phyloP scores from a whole-genome alignment of 129 eudicot species.

The Erigeron canadensis region DNA sequence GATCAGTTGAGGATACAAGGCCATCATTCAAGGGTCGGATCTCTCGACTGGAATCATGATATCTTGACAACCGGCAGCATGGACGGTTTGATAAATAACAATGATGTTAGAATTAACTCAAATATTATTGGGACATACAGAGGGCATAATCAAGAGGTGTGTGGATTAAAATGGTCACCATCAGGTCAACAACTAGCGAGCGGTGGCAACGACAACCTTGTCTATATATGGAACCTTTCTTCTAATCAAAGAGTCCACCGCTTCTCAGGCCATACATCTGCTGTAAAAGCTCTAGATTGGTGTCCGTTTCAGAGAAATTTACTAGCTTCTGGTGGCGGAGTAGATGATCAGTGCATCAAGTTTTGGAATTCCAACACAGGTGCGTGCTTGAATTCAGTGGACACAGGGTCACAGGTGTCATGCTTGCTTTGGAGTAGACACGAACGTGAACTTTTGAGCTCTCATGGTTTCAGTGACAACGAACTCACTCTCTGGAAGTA shows the following conservation, averaged over 20 bases:
- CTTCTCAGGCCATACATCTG: conserved; percentile 50
- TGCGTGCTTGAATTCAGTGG: conserved; percentile 15
- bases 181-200: conserved; percentile 70
- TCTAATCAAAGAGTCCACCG: conserved; percentile 46
- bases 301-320: conserved; percentile 67
- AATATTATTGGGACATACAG: conserved; percentile 33
- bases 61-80: conserved; percentile 64
- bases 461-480: conserved; percentile 59
- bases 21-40: conserved; percentile 44
- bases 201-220: conserved; percentile 74
- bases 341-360: conserved; percentile 52
- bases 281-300: conserved; percentile 80
- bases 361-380: not conserved
- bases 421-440: conserved; percentile 1
- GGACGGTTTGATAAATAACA: conserved; percentile 51
- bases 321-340: conserved; percentile 74
- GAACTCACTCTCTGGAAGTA: conserved; percentile 71
- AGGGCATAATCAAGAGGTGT: conserved; percentile 64
- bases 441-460: conserved; percentile 58
- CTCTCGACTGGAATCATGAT: conserved; percentile 65
- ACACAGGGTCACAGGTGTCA: conserved; percentile 42
- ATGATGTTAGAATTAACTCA: conserved; percentile 55
- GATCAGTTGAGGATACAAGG: conserved; percentile 56
- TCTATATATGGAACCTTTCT: conserved; percentile 51
- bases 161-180: conserved; percentile 70